A percentile compares a stretch with the other conserved stretches of the same genome.
Conservation (phyloP, 108 stramenopile genomes). For the Thalassiosira profunda region DNA sequence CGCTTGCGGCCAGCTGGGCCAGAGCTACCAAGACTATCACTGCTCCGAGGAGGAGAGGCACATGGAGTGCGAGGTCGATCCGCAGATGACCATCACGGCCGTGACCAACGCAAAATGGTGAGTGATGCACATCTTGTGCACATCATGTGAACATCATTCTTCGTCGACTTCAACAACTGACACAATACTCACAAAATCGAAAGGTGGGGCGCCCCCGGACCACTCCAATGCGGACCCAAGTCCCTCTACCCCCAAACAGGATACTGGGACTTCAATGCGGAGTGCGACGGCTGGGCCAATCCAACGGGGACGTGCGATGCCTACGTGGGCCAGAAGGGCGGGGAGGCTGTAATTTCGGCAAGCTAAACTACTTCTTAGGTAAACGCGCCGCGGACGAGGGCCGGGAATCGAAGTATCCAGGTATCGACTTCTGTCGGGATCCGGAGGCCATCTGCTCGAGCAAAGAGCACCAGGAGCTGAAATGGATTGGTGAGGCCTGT, state of each 20-base stretch:
- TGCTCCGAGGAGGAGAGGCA: constrained; percentile 49
- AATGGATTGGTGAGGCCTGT: constrained; percentile 30
- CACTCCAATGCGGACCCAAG: constrained; percentile 43
- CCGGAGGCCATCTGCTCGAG: constrained; percentile 52
- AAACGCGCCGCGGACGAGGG: constrained; percentile 51
- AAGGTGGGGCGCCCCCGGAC: constrained; percentile 45
- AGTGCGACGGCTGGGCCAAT: constrained; percentile 47
- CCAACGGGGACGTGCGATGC: constrained; percentile 48
- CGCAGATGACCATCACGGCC: constrained; percentile 48
- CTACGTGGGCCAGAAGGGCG: constrained; percentile 54
- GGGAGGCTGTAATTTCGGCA: constrained; percentile 56
- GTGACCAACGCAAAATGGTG: constrained; percentile 61
- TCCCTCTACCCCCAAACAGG: constrained; percentile 36
- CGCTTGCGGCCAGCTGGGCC: constrained; percentile 49
- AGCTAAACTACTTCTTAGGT: constrained; percentile 48
- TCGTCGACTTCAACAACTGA: too few species aligned
- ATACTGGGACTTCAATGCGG: constrained; percentile 41
- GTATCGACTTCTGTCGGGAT: constrained; percentile 53
- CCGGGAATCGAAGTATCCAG: constrained; percentile 40
- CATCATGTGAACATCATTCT: too few species aligned
- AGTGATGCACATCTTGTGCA: too few species aligned
- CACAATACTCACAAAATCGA: too few species aligned
- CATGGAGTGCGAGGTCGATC: constrained; percentile 56
- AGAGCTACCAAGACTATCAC: constrained; percentile 49
- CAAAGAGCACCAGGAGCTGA: constrained; percentile 31